phyloP scores from a whole-genome alignment of 2,329 filamentous ascomycete genomes.

The Sarocladiaceae sp. region DNA sequence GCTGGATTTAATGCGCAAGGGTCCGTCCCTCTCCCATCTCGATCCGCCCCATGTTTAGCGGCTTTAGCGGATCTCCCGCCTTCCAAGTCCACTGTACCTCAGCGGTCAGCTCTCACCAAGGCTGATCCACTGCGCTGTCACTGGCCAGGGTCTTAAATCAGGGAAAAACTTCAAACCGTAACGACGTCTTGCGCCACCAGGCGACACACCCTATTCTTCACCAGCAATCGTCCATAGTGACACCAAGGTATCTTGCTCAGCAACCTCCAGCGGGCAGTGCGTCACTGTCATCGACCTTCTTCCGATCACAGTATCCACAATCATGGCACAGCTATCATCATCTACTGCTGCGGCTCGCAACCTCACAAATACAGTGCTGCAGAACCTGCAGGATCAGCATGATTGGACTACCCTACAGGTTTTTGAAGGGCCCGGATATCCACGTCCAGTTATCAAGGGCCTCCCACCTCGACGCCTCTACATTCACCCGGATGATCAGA shows the following conservation, averaged over 20 bases:
- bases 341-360: slow-evolving; percentile 13
- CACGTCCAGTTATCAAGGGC: slow-evolving; percentile 63
- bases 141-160: neutral
- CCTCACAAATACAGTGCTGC: slow-evolving; percentile 45
- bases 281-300: neutral
- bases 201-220: no score
- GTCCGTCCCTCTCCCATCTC: no score
- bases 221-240: no score
- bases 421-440: slow-evolving; percentile 31
- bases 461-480: slow-evolving; percentile 69
- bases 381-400: slow-evolving; percentile 71
- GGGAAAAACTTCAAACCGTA: neutral
- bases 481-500: slow-evolving; percentile 76
- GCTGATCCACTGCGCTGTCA: no score
- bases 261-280: no score
- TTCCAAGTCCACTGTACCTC: no score
- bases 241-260: no score
- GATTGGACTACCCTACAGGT: slow-evolving; percentile 60
- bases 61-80: no score
- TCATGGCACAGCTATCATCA: neutral
- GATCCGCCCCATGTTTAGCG: no score
- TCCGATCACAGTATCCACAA: neutral
- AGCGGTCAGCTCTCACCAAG: no score
- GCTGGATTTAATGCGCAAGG: no score
- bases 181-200: no score